A percentile compares a stretch with the other conserved stretches of the same genome.
Conservation (phyloP, 495 filamentous ascomycete species). For the Xylaria curta region DNA sequence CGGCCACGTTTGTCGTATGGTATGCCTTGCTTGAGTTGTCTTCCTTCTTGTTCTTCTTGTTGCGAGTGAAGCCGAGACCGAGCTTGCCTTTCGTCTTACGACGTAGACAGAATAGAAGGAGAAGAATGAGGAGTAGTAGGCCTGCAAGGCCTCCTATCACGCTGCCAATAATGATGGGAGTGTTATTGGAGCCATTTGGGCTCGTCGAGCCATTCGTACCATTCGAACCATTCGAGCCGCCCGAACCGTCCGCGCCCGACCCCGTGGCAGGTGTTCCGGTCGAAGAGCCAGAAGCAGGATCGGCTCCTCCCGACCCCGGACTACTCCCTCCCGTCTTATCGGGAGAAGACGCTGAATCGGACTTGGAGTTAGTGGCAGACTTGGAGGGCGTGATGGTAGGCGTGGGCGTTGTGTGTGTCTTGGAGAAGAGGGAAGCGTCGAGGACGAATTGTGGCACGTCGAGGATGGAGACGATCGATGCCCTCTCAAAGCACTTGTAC, state of each 20-base stretch:
- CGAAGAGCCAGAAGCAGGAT: conserved; percentile 1
- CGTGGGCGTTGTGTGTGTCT: conserved; percentile 30
- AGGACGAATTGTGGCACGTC: conserved; percentile 41
- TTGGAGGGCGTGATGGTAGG: conserved; percentile 20
- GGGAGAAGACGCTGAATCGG: conserved; percentile 1
- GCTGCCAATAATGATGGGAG: conserved; percentile 38
- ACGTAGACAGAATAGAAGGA: conserved; percentile 1
- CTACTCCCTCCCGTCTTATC: conserved; percentile 13
- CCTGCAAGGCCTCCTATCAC: conserved; percentile 38
- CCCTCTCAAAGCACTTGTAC: conserved; percentile 41
- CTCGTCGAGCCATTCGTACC: background rate
- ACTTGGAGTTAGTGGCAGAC: conserved; percentile 7
- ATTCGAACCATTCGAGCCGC: background rate
- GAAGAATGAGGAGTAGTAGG: conserved; percentile 25
- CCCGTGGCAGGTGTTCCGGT: background rate
- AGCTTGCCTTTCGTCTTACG: conserved; percentile 25
- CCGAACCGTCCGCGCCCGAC: background rate
- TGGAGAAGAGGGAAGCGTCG: conserved; percentile 31
- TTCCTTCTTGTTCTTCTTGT: conserved; percentile 28
- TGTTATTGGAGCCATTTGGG: conserved; percentile 27
- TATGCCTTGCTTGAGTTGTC: conserved; percentile 17
- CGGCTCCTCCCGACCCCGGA: background rate
- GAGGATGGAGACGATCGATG: conserved; percentile 38
- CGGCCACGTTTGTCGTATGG: conserved; percentile 18
- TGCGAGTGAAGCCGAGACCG: conserved; percentile 31